phyloP scores from a whole-genome alignment of 225 moss, liverwort and hornwort species.

The Polytrichum commune region DNA sequence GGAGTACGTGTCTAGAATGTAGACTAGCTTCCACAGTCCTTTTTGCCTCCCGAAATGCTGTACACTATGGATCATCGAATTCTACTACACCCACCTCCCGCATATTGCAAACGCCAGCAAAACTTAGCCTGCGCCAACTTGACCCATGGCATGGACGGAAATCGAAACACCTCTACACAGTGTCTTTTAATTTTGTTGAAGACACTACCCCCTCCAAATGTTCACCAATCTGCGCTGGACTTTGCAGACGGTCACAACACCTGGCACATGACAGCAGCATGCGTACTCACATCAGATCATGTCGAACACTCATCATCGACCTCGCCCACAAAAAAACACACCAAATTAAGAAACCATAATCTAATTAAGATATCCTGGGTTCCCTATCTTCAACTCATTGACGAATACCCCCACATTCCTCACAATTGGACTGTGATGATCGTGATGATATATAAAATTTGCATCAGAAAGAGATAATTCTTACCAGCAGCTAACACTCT shows the following conservation, averaged over 20 bases:
- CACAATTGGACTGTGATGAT: too few species aligned
- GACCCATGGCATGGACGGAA: background rate
- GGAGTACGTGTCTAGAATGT: constrained; percentile 4
- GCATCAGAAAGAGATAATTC: background rate
- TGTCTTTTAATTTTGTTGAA: background rate
- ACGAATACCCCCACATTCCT: too few species aligned
- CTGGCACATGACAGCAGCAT: too few species aligned
- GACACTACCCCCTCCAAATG: background rate
- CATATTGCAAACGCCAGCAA: background rate
- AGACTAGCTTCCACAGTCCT: constrained; percentile 13
- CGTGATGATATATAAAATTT: too few species aligned
- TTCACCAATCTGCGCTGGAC: background rate
- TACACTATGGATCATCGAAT: constrained; percentile 21
- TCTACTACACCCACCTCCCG: background rate
- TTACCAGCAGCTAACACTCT: background rate
- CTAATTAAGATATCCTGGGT: too few species aligned
- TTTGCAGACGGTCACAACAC: background rate
- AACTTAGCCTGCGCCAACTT: constrained; percentile 1
- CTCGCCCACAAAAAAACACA: too few species aligned
- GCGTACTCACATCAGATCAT: too few species aligned
- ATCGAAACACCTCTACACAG: constrained; percentile 3
- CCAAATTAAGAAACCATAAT: too few species aligned
- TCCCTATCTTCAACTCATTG: too few species aligned
- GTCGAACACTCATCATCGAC: too few species aligned
- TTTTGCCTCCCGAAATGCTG: constrained; percentile 23